These are phyloP conservation scores for Ceratocystis eucalypticola DNA, from an alignment of 2,329 filamentous ascomycete genomes.

Conservation along the genomic window DNA sequence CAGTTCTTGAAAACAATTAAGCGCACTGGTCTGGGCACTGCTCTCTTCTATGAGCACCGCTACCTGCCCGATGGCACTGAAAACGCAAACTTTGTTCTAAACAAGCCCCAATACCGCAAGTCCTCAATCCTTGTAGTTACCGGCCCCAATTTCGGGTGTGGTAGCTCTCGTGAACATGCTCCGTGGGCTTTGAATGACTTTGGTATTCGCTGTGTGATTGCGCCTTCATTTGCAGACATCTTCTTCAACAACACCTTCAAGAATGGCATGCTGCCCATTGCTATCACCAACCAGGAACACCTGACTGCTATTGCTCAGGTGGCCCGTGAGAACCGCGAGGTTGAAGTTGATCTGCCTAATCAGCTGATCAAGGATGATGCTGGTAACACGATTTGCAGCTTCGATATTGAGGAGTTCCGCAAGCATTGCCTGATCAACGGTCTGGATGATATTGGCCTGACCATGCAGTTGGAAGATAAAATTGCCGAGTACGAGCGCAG, in stretches of 20 bases:
- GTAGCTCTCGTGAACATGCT: conserved; percentile 83
- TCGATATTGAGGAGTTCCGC: conserved; percentile 84
- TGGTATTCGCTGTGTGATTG: conserved; percentile 87
- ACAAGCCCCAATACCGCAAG: conserved; percentile 71
- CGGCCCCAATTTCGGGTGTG: conserved; percentile 90
- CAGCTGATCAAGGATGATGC: conserved; percentile 66
- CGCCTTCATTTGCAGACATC: conserved; percentile 61
- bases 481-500: conserved; percentile 71
- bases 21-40: conserved; percentile 78
- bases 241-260: conserved; percentile 99
- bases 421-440: conserved; percentile 91
- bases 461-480: conserved; percentile 82
- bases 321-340: conserved; percentile 63
- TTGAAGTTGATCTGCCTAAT: conserved; percentile 79
- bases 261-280: conserved; percentile 92
- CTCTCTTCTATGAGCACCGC: conserved; percentile 75
- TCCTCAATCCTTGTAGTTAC: conserved; percentile 86
- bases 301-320: conserved; percentile 62
- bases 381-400: conserved; percentile 61
- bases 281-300: conserved; percentile 51
- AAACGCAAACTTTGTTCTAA: conserved; percentile 74
- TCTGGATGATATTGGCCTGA: conserved; percentile 88
- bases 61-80: conserved; percentile 61
- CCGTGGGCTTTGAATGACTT: conserved; percentile 96
- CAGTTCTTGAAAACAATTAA: conserved; percentile 99